Percentiles rank a stretch among this genome's conserved stretches.
phyloP scores from a whole-genome alignment of 225 moss, liverwort and hornwort genomes.

The Antitrichia curtipendula region DNA sequence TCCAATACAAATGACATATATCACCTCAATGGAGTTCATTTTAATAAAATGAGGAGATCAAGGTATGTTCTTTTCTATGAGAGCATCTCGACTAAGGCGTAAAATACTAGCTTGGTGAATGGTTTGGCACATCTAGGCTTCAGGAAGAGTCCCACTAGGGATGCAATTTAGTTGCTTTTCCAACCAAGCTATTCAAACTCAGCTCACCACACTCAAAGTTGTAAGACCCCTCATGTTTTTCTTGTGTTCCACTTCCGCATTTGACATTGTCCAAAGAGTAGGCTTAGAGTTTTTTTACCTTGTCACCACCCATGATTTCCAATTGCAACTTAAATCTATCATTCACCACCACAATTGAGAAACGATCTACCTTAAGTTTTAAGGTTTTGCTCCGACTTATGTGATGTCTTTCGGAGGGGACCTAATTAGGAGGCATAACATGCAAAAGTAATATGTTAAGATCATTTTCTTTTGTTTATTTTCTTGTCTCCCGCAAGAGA shows the following conservation, averaged over 20 bases:
- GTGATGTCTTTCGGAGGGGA: background rate
- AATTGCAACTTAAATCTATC: background rate
- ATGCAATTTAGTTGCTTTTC: background rate
- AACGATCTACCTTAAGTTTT: background rate
- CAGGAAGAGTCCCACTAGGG: fast-evolving
- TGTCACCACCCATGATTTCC: fast-evolving
- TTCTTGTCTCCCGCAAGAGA: too few species aligned
- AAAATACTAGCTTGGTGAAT: fast-evolving
- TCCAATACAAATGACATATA: background rate
- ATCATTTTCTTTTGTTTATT: background rate
- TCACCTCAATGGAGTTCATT: background rate
- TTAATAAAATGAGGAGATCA: background rate
- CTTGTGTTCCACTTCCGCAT: fast-evolving
- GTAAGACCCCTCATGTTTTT: fast-evolving
- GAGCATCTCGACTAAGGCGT: fast-evolving
- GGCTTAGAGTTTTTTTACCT: background rate
- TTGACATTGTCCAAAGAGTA: fast-evolving
- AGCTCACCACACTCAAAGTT: fast-evolving
- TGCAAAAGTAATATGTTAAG: background rate
- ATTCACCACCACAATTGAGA: background rate
- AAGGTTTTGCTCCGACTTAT: fast-evolving
- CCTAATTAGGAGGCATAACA: fast-evolving
- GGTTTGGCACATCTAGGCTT: fast-evolving
- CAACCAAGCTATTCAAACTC: background rate
- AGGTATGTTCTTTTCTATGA: background rate